These are phyloP conservation scores for Massariosphaeria phaeospora DNA, from an alignment of 495 filamentous ascomycete genomes.

Conservation along the genomic window DNA sequence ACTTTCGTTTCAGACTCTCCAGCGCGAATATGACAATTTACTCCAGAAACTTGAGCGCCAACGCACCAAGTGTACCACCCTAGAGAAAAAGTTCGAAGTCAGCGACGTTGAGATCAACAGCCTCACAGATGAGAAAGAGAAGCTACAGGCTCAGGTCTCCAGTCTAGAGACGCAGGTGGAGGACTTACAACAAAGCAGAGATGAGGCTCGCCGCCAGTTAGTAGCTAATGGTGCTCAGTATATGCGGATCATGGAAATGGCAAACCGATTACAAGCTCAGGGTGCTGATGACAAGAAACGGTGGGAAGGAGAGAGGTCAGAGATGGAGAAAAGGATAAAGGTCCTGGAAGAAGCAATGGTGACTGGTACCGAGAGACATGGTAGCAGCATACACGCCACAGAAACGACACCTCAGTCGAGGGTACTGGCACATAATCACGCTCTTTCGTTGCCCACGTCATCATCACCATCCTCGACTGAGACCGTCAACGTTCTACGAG, in stretches of 20 bases:
- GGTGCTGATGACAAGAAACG: slow-evolving; percentile 39
- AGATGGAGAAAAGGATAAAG: slow-evolving; percentile 37
- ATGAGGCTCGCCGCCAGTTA: slow-evolving; percentile 38
- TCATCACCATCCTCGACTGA: slow-evolving; percentile 18
- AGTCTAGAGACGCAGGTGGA: slow-evolving; percentile 43
- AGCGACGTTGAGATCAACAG: slow-evolving; percentile 47
- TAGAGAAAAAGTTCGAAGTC: slow-evolving; percentile 48
- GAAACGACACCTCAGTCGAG: slow-evolving; percentile 3
- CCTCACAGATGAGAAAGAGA: slow-evolving; percentile 44
- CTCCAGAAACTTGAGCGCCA: slow-evolving; percentile 46
- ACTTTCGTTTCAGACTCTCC: slow-evolving; percentile 45
- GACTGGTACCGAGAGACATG: slow-evolving; percentile 8
- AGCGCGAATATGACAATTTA: slow-evolving; percentile 46
- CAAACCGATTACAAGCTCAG: slow-evolving; percentile 42
- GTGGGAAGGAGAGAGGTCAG: slow-evolving; percentile 41
- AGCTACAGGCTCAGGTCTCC: slow-evolving; percentile 41
- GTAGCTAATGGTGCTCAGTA: slow-evolving; percentile 45
- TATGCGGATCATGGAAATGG: slow-evolving; percentile 46
- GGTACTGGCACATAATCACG: not conserved
- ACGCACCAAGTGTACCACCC: slow-evolving; percentile 41
- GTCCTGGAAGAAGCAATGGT: slow-evolving; percentile 34
- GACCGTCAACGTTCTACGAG: slow-evolving; percentile 28
- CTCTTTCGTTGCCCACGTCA: not conserved
- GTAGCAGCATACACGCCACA: not conserved
- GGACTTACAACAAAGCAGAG: slow-evolving; percentile 42